Percentiles rank a stretch among this genome's conserved stretches.
Evolutionary conservation across 352 stramenopile species (phyloP).

Genomic region (Globisporangium mamillatum): DNA sequence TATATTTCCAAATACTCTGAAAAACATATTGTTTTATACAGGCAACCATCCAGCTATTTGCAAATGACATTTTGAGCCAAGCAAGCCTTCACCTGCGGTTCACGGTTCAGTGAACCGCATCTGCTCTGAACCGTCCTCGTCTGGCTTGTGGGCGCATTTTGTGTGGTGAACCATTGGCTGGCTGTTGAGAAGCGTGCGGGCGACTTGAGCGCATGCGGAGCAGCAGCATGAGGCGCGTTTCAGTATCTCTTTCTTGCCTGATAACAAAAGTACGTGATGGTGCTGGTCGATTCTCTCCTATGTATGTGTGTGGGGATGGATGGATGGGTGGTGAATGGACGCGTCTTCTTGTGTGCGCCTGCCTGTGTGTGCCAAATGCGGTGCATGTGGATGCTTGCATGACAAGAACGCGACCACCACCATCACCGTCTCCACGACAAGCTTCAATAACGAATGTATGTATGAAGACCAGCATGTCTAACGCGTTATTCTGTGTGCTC

Average conservation of each 20-base stretch:
- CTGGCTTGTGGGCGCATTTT: background rate
- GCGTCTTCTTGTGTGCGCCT: background rate
- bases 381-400: background rate
- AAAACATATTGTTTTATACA: too few relatives aligned
- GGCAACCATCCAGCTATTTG: background rate
- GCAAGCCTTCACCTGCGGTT: background rate
- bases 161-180: constrained; percentile 29
- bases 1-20: too few relatives aligned
- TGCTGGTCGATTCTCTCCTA: background rate
- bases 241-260: constrained; percentile 88
- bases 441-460: background rate
- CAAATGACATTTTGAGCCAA: background rate
- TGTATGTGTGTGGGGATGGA: background rate
- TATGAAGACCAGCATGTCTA: background rate
- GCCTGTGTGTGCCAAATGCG: background rate
- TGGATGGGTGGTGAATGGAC: background rate
- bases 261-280: constrained; percentile 77
- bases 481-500: background rate
- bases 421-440: background rate
- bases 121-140: background rate
- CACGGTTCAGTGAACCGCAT: background rate
- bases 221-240: background rate
- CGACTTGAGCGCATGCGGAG: constrained; percentile 1
- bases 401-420: background rate
- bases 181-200: background rate